Evolutionary conservation across 2,329 filamentous ascomycete genomes (phyloP), one percentile per base, ranked within the genome.

Genomic region (Phyllosticta citriasiana): DNA sequence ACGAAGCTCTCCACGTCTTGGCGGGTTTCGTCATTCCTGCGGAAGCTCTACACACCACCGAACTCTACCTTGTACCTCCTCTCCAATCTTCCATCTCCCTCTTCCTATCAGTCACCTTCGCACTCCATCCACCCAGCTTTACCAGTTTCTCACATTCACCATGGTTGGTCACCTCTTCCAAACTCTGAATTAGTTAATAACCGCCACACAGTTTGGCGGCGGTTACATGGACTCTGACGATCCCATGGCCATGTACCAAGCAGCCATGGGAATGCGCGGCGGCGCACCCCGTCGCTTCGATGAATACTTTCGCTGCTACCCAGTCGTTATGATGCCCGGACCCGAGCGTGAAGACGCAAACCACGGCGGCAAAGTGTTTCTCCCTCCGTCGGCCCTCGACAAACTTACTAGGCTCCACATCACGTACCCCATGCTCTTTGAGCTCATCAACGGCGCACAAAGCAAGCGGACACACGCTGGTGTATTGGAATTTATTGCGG

Each of bases 251-350:
- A 79, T 83, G 70, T 80, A 83, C 64, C 78, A 81, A 64, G 74
- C 77, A 14, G 77, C 78, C 63, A 80, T 84, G 74, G 71, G 82
- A 63, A 78, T 78, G 40, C 78, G 77, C 64, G 77, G 75, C 57
- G 74, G 77, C 30, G 72, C 73, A 69, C 80, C 76, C 67, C 88
- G 91, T 68, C 89, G 92, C 63, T 99, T 99, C 78, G 93, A 99
- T 75, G 94, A 99, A 76, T 97, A 96, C 79, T 97, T 97, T 77
- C 88, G 94, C 70, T 97, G 92, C 80, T 99, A 97, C 71, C 94
- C 94, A 53, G 84, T 97, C 69, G 86, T 88, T 68, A 97, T 99
- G 92, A 85, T 96, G 64, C 91, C 92, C 12, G 92, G 93, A 2
- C 85, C 90, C 47, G 92, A 97, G 69, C 84, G 94, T 66, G 88